Evolutionary conservation across 306 rosid genomes (phyloP), one percentile per base, ranked within the genome.

Genomic region (Prunus mume): DNA sequence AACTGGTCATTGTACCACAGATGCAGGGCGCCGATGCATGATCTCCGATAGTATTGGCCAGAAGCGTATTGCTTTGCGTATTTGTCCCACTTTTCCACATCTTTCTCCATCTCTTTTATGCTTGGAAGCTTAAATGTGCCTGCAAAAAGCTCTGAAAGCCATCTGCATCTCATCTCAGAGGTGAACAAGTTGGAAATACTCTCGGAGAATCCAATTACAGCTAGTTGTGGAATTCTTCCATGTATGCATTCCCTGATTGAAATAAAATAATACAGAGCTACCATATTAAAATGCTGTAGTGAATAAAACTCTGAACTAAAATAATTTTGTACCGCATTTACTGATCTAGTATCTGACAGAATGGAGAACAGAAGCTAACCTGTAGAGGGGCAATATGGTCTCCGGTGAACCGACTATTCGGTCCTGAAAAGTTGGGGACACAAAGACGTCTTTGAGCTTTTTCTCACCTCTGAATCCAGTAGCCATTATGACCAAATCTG

Each of bases 401-500:
- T 79, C 55, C 0, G 78, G 77, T 20, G 89, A 79, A 9, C 87
- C 91, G 0, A 24, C 54, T 1, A 88, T 83, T 55, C 62, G 78
- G 64, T 86, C 83, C 41, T 81, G 78, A 63, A 91, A 91, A 15
- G 77, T 79, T 20, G 91, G 77, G 27, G 91, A 86, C 43, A 72
- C 64, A 68, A 89, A 88, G 5, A 91, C 72, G 68, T 85, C 73
- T 77, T 56, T 83, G 65, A 91, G 93, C 78, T 89, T 91, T 74
- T 72, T 27, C 41, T 91, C 95, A 15, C 97, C 95, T 2, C 72
- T 84, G 68, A 56, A 91, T 2, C 93, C 90, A 1, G 93, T 89
- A 7, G 93, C 93, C 78, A 89, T 77, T 27, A 89, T 86, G n/a
- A 91, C 83, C 81, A 91, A 46, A 72, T 91, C 93, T 1, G 86